Evolutionary conservation across 305 asterid species (phyloP).

Genomic region (Coffea humblotiana): DNA sequence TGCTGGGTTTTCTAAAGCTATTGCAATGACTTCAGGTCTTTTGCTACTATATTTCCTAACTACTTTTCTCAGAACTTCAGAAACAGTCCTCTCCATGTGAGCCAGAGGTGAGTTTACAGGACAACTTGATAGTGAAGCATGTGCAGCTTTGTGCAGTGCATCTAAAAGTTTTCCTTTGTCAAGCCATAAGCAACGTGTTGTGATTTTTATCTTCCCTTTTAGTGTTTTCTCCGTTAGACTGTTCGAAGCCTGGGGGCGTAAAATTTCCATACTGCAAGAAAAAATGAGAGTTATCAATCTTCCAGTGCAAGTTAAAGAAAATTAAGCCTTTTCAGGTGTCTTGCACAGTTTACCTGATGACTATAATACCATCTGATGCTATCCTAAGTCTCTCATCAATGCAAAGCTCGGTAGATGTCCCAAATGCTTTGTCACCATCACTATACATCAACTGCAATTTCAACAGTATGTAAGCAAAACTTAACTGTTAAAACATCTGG

Average conservation of each 20-base stretch:
- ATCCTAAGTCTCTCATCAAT: slow-evolving; percentile 86
- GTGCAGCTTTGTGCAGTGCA: slow-evolving; percentile 95
- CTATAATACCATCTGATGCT: slow-evolving; percentile 96
- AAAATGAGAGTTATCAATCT: slow-evolving; percentile 20
- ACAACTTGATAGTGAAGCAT: slow-evolving; percentile 93
- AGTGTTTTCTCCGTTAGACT: slow-evolving; percentile 48
- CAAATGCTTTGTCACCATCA: slow-evolving; percentile 99
- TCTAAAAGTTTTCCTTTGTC: slow-evolving; percentile 97
- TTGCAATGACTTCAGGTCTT: slow-evolving; percentile 89
- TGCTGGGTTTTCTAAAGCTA: slow-evolving; percentile 85
- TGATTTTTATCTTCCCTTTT: slow-evolving; percentile 93
- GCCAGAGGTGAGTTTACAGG: slow-evolving; percentile 76
- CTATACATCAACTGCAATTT: slow-evolving; percentile 90
- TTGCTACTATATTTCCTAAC: slow-evolving; percentile 94
- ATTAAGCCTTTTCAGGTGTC: slow-evolving; percentile 13
- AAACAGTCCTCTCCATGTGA: slow-evolving; percentile 92
- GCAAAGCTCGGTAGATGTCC: slow-evolving; percentile 85
- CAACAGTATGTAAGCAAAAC: slow-evolving; percentile 29
- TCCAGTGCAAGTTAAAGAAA: slow-evolving; percentile 26
- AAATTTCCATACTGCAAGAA: slow-evolving; percentile 83
- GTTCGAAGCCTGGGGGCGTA: slow-evolving; percentile 70
- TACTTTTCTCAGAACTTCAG: slow-evolving; percentile 90
- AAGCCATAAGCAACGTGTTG: slow-evolving; percentile 99
- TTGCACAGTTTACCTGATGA: slow-evolving; percentile 57
- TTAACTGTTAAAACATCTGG: slow-evolving; percentile 8